Evolutionary conservation across 495 filamentous ascomycete species (phyloP).

Genomic region (Poronia punctata): DNA sequence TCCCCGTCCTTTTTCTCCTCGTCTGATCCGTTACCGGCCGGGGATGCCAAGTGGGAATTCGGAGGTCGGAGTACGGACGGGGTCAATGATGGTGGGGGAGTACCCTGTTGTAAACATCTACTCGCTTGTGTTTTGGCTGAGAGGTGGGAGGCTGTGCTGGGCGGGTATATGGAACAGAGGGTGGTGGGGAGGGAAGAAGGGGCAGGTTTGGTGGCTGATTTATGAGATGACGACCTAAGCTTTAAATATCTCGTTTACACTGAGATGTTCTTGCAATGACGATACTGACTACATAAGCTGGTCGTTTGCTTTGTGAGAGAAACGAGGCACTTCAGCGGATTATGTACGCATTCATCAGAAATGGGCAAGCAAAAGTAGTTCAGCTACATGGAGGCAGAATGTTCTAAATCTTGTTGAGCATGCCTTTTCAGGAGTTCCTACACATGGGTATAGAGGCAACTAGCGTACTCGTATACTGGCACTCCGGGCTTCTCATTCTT

Average conservation of each 20-base stretch:
- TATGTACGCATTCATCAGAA: too few species aligned
- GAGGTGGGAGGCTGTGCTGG: conserved; percentile 52
- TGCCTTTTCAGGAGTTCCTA: too few species aligned
- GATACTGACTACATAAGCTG: too few species aligned
- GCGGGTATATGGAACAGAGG: conserved; percentile 46
- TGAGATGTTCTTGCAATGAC: too few species aligned
- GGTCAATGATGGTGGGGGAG: conserved; percentile 15
- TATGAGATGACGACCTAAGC: conserved; percentile 21
- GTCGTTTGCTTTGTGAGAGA: too few species aligned
- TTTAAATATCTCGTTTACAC: conserved; percentile 9
- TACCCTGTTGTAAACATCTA: conserved; percentile 82
- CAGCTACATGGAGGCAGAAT: too few species aligned
- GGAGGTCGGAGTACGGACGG: conserved; percentile 32
- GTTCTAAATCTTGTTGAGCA: too few species aligned
- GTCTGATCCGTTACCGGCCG: not conserved
- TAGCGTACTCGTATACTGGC: not conserved
- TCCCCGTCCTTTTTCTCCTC: conserved; percentile 19
- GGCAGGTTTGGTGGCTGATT: conserved; percentile 70
- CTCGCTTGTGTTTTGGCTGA: conserved; percentile 77
- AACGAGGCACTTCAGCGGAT: too few species aligned
- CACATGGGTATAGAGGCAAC: too few species aligned
- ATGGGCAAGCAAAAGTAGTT: too few species aligned
- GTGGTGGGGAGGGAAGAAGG: conserved; percentile 56
- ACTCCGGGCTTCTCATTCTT: not conserved
- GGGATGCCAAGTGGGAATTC: conserved; percentile 28